A percentile compares a stretch with the other conserved stretches of the same genome.
These are phyloP conservation scores for Naganishia friedmannii DNA, from an alignment of 768 basidiomycete genomes.

Conservation along the genomic window DNA sequence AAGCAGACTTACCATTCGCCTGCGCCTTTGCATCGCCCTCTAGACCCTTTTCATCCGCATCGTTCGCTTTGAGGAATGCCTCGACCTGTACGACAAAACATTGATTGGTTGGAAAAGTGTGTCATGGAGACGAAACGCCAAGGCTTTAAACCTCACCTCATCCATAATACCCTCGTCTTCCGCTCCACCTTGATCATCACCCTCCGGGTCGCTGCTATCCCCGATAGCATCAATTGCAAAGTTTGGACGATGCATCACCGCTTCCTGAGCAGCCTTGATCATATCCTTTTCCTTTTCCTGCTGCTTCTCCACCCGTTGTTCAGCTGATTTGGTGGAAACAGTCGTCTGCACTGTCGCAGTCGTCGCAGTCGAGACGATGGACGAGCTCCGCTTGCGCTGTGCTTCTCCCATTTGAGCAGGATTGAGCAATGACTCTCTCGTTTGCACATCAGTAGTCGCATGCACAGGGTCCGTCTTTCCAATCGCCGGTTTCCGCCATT, in stretches of 20 bases:
- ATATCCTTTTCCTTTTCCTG: slow-evolving; percentile 56
- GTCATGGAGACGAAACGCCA: not conserved
- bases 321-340: slow-evolving; percentile 56
- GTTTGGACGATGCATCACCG: slow-evolving; percentile 83
- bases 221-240: slow-evolving; percentile 97
- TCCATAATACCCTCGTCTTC: slow-evolving; percentile 77
- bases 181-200: slow-evolving; percentile 57
- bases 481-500: slow-evolving; percentile 65
- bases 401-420: slow-evolving; percentile 49
- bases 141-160: slow-evolving; percentile 58
- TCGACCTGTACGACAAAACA: slow-evolving; percentile 63
- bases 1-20: slow-evolving; percentile 44
- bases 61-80: slow-evolving; percentile 90
- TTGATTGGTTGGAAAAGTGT: not conserved
- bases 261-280: slow-evolving; percentile 72
- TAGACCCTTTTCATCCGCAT: slow-evolving; percentile 50
- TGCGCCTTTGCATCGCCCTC: slow-evolving; percentile 51
- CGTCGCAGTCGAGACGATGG: slow-evolving; percentile 52
- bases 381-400: slow-evolving; percentile 37
- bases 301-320: slow-evolving; percentile 39
- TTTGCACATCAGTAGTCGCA: slow-evolving; percentile 55
- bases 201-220: slow-evolving; percentile 75
- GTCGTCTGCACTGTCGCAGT: slow-evolving; percentile 39
- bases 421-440: slow-evolving; percentile 75
- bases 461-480: slow-evolving; percentile 68